Percentiles rank a stretch among this genome's conserved stretches.
Conservation (phyloP, 371 early-diverging fungal genomes). For the Mortierella polycephala region DNA sequence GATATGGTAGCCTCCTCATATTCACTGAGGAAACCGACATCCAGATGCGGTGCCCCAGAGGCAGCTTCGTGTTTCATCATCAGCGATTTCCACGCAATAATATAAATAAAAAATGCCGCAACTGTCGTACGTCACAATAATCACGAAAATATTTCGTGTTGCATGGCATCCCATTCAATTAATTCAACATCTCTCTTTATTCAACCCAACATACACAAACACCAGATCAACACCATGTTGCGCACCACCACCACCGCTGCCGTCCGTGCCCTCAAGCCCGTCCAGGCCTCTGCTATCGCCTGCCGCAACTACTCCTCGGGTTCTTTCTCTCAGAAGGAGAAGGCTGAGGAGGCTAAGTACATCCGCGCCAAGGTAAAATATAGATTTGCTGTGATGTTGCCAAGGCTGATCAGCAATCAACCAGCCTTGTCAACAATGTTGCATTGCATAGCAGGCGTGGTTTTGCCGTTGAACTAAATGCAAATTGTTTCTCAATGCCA, state of each 20-base stretch:
- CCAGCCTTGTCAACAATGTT: not conserved
- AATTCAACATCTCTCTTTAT: not conserved
- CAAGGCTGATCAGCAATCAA: not conserved
- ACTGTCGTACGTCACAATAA: too few species aligned
- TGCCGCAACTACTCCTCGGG: conserved; percentile 33
- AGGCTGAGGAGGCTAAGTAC: conserved; percentile 42
- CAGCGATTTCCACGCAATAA: too few species aligned
- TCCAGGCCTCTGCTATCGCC: conserved; percentile 42
- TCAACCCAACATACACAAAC: not conserved
- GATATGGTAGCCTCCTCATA: too few species aligned
- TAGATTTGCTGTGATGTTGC: not conserved
- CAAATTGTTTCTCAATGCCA: not conserved
- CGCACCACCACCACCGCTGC: conserved; percentile 45
- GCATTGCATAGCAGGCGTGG: too few species aligned
- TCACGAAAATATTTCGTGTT: too few species aligned
- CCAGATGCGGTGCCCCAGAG: too few species aligned
- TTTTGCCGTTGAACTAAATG: too few species aligned
- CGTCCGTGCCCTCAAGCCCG: conserved; percentile 51
- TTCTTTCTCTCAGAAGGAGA: conserved; percentile 41
- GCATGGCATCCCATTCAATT: not conserved
- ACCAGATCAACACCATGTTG: conserved; percentile 30
- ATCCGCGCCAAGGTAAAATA: conserved; percentile 33
- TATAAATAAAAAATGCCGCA: too few species aligned
- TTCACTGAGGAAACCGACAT: too few species aligned
- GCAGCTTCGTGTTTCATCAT: too few species aligned